phyloP scores from a whole-genome alignment of 2,329 filamentous ascomycete species.

The Penicillium sp. region DNA sequence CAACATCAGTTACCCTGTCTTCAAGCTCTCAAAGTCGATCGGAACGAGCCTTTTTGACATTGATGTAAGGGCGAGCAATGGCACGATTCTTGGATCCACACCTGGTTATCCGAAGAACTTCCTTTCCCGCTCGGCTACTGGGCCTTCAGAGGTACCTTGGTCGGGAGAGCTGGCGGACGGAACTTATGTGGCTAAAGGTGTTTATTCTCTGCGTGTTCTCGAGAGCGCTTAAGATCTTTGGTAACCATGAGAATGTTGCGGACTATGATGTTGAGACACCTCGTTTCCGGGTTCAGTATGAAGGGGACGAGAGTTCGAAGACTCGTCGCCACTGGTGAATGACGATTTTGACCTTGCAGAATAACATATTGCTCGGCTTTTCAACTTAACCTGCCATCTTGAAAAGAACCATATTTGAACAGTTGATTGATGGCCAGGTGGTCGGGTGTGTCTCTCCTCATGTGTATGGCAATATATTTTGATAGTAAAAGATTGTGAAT shows the following conservation, averaged over 20 bases:
- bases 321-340: no score
- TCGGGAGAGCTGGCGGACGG: constrained; percentile 8
- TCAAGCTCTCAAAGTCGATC: constrained; percentile 12
- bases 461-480: no score
- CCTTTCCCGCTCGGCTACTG: neutral
- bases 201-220: constrained; percentile 15
- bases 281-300: constrained; percentile 7
- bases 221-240: constrained; percentile 19
- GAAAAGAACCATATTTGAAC: no score
- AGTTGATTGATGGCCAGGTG: no score
- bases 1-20: constrained; percentile 17
- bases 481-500: no score
- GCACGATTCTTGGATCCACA: neutral
- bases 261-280: constrained; percentile 12
- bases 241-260: constrained; percentile 1
- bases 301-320: no score
- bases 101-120: neutral
- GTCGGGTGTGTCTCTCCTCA: no score
- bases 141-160: neutral
- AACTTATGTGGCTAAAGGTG: constrained; percentile 8
- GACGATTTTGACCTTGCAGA: no score
- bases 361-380: no score
- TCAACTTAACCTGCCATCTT: no score
- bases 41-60: constrained; percentile 12
- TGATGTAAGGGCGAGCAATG: constrained; percentile 9